These are phyloP conservation scores for Mycosphaerella sp. DNA, from an alignment of 2,329 filamentous ascomycete genomes.

Conservation along the genomic window DNA sequence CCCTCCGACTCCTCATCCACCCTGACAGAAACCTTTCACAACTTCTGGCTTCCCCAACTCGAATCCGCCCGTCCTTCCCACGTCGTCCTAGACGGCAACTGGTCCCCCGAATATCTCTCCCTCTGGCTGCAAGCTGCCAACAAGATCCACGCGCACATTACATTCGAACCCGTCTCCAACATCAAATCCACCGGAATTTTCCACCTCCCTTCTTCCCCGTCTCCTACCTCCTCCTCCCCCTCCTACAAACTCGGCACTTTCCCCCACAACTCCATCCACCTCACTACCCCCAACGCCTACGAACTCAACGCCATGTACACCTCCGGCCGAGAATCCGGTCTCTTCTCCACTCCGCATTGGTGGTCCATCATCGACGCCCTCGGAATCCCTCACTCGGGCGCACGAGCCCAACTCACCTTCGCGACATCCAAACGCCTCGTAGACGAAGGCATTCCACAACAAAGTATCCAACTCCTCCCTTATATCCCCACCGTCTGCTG, in stretches of 20 bases:
- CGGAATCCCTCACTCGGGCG: constrained; percentile 61
- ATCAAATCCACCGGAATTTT: constrained; percentile 71
- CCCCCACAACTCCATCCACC: constrained; percentile 58
- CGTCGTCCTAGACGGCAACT: constrained; percentile 83
- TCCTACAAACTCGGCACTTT: constrained; percentile 39
- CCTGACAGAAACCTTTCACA: constrained; percentile 39
- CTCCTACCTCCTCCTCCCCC: background rate
- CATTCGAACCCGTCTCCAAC: constrained; percentile 84
- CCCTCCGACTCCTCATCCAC: constrained; percentile 20
- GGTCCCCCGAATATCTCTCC: constrained; percentile 60
- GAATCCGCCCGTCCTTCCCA: constrained; percentile 58
- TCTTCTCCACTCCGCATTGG: constrained; percentile 67
- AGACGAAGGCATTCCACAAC: constrained; percentile 74
- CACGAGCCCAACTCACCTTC: constrained; percentile 63
- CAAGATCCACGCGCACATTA: constrained; percentile 53
- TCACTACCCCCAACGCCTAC: constrained; percentile 75
- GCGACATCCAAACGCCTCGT: constrained; percentile 63
- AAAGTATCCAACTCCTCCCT: constrained; percentile 76
- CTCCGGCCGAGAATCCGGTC: constrained; percentile 58
- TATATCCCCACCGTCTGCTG: constrained; percentile 80
- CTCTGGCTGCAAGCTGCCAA: constrained; percentile 61
- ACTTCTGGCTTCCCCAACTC: constrained; percentile 57
- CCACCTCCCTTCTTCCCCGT: constrained; percentile 26
- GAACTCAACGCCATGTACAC: constrained; percentile 76
- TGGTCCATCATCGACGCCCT: constrained; percentile 74